Conservation (phyloP, 306 rosid genomes). For the Fragaria nilgerrensis region DNA sequence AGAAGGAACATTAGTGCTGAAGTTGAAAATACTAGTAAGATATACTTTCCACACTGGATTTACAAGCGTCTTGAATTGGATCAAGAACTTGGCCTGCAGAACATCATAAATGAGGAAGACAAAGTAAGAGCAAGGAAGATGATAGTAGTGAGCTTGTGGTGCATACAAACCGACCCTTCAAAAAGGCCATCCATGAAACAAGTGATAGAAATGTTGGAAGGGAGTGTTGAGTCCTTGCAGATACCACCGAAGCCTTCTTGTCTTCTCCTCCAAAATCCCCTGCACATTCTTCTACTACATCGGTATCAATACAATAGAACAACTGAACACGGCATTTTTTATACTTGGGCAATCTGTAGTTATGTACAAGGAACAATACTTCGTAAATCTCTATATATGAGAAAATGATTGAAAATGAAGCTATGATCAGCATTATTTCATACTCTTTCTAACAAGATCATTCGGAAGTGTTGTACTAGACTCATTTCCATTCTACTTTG, state of each 20-base stretch:
- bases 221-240: slow-evolving; percentile 14
- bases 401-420: not conserved
- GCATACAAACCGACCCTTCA: not conserved
- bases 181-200: not conserved
- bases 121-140: slow-evolving; percentile 9
- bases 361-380: not conserved
- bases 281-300: not conserved
- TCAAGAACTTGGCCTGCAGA: slow-evolving; percentile 13
- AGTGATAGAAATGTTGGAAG: slow-evolving; percentile 15
- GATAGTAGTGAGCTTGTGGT: slow-evolving; percentile 28
- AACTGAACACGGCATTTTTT: too few species aligned
- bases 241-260: slow-evolving; percentile 34
- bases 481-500: too few species aligned
- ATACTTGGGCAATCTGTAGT: too few species aligned
- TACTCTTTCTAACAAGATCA: not conserved
- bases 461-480: too few species aligned
- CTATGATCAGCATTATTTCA: not conserved
- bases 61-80: not conserved
- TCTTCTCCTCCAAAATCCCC: slow-evolving; percentile 20
- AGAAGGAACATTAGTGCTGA: not conserved
- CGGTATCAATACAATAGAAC: not conserved
- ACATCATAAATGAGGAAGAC: slow-evolving; percentile 7
- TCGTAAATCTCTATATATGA: not conserved
- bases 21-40: not conserved
- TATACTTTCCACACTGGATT: not conserved